These are phyloP conservation scores for Mitragyna speciosa DNA, from an alignment of 257 asterid genomes.

Conservation along the genomic window DNA sequence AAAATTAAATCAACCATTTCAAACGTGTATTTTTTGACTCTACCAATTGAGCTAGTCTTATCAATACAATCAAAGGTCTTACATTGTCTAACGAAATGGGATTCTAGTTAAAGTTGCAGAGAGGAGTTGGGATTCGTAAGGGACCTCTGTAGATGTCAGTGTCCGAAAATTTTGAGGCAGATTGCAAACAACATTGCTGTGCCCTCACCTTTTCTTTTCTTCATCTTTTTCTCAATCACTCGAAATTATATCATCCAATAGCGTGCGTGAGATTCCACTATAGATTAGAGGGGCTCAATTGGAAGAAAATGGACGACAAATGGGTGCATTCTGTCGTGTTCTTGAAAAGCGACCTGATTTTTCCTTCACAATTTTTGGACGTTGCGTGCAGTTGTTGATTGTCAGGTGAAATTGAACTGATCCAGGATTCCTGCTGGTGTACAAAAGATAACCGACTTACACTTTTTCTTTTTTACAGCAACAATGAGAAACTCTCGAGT, in stretches of 20 bases:
- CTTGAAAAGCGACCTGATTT: not conserved
- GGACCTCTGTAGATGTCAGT: not conserved
- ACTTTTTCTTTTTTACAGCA: not conserved
- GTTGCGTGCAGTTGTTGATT: not conserved
- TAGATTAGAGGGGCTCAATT: not conserved
- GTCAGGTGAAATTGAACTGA: not conserved
- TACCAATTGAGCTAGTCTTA: not conserved
- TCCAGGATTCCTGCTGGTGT: not conserved
- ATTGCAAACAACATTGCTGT: conserved; percentile 6
- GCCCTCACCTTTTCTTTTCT: not conserved
- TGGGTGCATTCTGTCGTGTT: not conserved
- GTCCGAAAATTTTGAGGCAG: conserved; percentile 10
- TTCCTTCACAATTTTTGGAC: not conserved
- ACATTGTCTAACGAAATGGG: not conserved
- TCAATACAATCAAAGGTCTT: not conserved
- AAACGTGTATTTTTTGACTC: no score
- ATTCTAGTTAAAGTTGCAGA: not conserved
- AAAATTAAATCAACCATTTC: no score
- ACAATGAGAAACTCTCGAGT: not conserved
- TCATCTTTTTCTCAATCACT: not conserved
- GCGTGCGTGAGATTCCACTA: conserved; percentile 10
- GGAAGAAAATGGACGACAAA: conserved; percentile 5
- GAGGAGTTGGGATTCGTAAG: not conserved
- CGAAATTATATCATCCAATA: no score
- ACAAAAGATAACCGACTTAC: not conserved